A percentile compares a stretch with the other conserved stretches of the same genome.
Conservation (phyloP, 2,329 filamentous ascomycete genomes). For the Alternaria rosae region DNA sequence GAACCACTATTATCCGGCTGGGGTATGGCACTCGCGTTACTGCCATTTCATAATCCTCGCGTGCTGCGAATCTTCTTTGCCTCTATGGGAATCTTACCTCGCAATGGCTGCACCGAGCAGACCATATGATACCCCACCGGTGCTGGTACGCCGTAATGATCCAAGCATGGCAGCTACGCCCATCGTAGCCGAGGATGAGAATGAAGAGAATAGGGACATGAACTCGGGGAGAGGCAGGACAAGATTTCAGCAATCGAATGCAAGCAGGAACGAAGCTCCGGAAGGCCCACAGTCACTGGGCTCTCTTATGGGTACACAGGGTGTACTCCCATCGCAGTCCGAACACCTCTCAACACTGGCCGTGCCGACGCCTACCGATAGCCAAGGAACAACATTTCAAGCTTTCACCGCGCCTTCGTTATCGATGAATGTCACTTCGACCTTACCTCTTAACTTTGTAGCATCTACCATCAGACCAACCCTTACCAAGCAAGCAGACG, state of each 20-base stretch:
- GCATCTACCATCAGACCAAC: background rate
- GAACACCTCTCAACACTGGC: background rate
- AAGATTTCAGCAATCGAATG: background rate
- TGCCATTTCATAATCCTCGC: background rate
- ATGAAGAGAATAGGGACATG: background rate
- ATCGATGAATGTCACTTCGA: background rate
- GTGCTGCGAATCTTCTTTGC: background rate
- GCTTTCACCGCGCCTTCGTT: background rate
- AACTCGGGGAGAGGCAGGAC: background rate
- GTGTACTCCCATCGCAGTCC: background rate
- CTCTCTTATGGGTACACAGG: background rate
- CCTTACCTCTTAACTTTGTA: background rate
- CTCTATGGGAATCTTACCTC: constrained; percentile 3
- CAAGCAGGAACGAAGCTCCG: background rate
- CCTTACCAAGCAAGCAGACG: background rate
- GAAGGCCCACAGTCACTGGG: background rate
- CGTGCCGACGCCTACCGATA: background rate
- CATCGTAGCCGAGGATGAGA: background rate
- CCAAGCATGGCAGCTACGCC: background rate
- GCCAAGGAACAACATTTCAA: background rate
- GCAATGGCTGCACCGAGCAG: constrained; percentile 9
- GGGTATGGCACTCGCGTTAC: background rate
- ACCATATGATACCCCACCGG: constrained; percentile 2
- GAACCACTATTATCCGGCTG: background rate
- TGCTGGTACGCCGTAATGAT: constrained; percentile 9